A percentile compares a stretch with the other conserved stretches of the same genome.
Conservation (phyloP, 495 filamentous ascomycete genomes). For the Platismatia glauca region DNA sequence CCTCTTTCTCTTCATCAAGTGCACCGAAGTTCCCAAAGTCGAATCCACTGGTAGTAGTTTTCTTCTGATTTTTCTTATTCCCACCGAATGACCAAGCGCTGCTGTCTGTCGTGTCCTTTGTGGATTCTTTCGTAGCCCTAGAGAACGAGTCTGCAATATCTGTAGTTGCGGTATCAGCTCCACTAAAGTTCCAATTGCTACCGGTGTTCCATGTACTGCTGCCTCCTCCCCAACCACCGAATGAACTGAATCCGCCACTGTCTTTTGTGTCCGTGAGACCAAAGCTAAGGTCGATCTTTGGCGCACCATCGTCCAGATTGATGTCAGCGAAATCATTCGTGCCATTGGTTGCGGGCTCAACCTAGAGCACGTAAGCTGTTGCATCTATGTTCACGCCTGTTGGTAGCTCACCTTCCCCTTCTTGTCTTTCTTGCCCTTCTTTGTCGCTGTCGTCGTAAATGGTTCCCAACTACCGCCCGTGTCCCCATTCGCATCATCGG, state of each 20-base stretch:
- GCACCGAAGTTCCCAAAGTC: slow-evolving; percentile 39
- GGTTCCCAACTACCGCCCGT: slow-evolving; percentile 29
- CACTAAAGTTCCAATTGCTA: slow-evolving; percentile 31
- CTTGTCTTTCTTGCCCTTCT: slow-evolving; percentile 40
- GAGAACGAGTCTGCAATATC: slow-evolving; percentile 25
- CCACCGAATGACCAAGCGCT: slow-evolving; percentile 32
- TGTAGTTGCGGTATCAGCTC: slow-evolving; percentile 14
- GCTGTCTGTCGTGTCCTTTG: slow-evolving; percentile 16
- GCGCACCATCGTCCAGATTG: slow-evolving; percentile 34
- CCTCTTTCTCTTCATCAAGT: slow-evolving; percentile 22
- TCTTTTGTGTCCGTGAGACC: slow-evolving; percentile 30
- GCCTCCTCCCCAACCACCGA: slow-evolving; percentile 36
- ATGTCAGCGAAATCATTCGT: slow-evolving; percentile 39
- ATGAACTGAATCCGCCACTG: slow-evolving; percentile 29
- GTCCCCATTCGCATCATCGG: slow-evolving; percentile 33
- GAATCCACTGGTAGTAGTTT: slow-evolving; percentile 35
- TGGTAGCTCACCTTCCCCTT: slow-evolving; percentile 38
- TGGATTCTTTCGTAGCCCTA: slow-evolving; percentile 31
- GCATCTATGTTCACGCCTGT: neutral
- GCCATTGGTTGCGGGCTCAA: slow-evolving; percentile 16
- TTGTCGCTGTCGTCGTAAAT: slow-evolving; percentile 26
- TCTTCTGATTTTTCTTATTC: slow-evolving; percentile 32
- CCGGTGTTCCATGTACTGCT: slow-evolving; percentile 35
- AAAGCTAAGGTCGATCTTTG: slow-evolving; percentile 41
- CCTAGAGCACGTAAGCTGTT: slow-evolving; percentile 12